Base-by-base conservation (phyloP, 2,329 filamentous ascomycete species). In the Penicillium sp. region DNA sequence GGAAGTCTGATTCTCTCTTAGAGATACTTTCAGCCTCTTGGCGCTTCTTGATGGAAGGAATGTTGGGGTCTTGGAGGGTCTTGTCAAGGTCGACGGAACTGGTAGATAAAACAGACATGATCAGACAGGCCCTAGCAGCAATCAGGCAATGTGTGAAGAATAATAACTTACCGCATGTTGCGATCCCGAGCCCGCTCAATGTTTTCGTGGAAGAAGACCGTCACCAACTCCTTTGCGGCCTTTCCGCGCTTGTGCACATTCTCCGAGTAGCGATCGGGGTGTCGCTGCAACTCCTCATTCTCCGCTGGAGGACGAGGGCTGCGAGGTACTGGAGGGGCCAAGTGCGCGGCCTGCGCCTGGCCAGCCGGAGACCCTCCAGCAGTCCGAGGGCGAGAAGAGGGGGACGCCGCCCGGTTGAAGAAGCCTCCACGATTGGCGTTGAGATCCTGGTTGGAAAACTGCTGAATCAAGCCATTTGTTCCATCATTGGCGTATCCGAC, bases 401-500 rank as follows among this genome's bases (percentile, higher is more conserved):
- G 87, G 35, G 91, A 89, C 35, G 85, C 83, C 38, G 92, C 86
- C 61, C 86, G 84, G 66, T 83, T 86, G 73, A 93, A 93, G 52
- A 88, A 87, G 62, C 87, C 87, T 33, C 84, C 84, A 67, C 92
- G 86, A 62, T 88, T 87, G 46, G 86, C 87, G 48, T 91, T 89
- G 43, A 98, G 85, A 77, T 97, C 96, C 82, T 98, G 94, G 78
- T 97, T 93, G 60, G 94, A 96, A 78, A 98, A 96, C 77, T 99
- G 95, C 76, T 97, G 92, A 62, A 93, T 93, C 49, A 98, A 85
- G 33, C 93, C 93, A 71, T 92, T 95, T 70, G 94, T 96, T 68
- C 89, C 90, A 73, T 97, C 93, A 72, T 91, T 92, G 74, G 81
- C 85, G 80, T 83, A 84, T 40, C 75, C 79, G 71, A 77, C 78